Base-by-base conservation (phyloP, 1,284 basidiomycete species). In the Sanghuangporus weigelae region DNA sequence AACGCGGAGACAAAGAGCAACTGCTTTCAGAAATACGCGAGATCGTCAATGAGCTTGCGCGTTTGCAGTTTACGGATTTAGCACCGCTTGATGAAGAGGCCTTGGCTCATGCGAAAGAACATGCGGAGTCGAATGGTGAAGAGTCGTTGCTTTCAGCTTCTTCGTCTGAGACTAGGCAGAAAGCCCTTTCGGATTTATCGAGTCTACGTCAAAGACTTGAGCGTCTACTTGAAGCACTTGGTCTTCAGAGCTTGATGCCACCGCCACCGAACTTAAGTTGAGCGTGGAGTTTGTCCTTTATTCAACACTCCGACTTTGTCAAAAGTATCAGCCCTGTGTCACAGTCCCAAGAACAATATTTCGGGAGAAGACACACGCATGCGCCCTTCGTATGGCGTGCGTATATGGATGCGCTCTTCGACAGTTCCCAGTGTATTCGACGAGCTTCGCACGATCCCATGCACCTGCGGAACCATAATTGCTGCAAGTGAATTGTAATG, bases 71-170 rank as follows among this genome's bases (percentile, higher is more conserved):
- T 63, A 78, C 81, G 14, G 87, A 90, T 67, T 80, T 93, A 65
- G 83, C 79, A 12, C 89, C 89, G 1, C 81, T 78, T 8, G 90
- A 93, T 73, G 68, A 84, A 11, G 86, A 92, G 68, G 91, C 90
- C 0, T 84, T 88, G 68, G 79, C 78, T 61, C 90, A 93, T 73
- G 88, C 86, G 4, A 78, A 78, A 55, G 81, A 86, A 65, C 89
- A 91, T 72, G 72, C 85, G 14, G 60, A 68, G 39, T 51, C 59
- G 19, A 69, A 72, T 46, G 69, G 68, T 36, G 70, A 63, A 39
- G 79, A 77, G 53, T 66, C 67, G 21, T 71, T 73, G 42, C 68
- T 69, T 2, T 74, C 77, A 36, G 69, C 71, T 51, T 69, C 65
- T 7, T 7, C 26, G 35, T 8, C 19, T 23, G 12, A 16, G 19